phyloP scores from a whole-genome alignment of 129 eudicot species.

The Heracleum sosnowskyi region DNA sequence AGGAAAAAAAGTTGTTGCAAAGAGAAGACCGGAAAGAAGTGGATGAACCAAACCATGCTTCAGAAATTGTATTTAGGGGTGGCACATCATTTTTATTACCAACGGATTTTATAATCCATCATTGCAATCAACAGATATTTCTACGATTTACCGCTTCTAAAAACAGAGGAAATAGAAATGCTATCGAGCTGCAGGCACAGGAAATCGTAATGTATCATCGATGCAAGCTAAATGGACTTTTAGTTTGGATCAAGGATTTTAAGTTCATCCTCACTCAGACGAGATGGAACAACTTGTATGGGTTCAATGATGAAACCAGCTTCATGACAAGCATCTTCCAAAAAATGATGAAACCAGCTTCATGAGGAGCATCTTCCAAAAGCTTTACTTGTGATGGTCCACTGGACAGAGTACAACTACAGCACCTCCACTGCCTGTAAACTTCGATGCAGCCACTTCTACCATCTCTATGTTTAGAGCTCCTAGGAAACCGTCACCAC shows the following conservation, averaged over 20 bases:
- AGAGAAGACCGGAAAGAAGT: background rate
- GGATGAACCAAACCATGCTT: background rate
- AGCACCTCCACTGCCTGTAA: slow-evolving; percentile 92
- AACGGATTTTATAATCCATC: background rate
- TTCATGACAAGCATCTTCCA: slow-evolving; percentile 43
- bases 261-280: slow-evolving; percentile 45
- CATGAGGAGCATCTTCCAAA: slow-evolving; percentile 48
- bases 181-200: no score
- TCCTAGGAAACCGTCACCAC: slow-evolving; percentile 77
- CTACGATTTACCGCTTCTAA: no score
- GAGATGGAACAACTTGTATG: slow-evolving; percentile 44
- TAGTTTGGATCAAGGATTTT: slow-evolving; percentile 24
- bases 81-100: background rate
- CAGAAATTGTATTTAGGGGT: background rate
- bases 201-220: no score
- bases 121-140: background rate
- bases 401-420: slow-evolving; percentile 74
- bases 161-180: no score
- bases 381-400: slow-evolving; percentile 61
- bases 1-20: no score
- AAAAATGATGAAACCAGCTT: slow-evolving; percentile 43
- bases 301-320: slow-evolving; percentile 49
- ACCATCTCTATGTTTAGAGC: slow-evolving; percentile 79
- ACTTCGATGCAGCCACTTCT: slow-evolving; percentile 79
- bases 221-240: background rate